phyloP scores from a whole-genome alignment of 331 rosid genomes.

The Stylosanthes scabra region DNA sequence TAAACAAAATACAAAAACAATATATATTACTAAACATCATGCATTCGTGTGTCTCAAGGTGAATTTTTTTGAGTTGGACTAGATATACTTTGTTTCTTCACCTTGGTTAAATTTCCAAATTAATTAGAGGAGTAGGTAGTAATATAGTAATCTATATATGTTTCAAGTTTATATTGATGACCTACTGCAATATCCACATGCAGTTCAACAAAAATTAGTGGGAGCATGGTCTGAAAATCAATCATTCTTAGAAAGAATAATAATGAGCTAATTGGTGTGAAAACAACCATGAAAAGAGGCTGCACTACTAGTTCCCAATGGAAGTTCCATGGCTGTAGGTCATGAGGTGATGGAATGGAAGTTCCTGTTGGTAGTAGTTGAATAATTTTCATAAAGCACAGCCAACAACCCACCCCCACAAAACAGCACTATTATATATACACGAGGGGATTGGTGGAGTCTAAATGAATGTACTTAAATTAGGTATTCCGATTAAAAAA shows the following conservation, averaged over 20 bases:
- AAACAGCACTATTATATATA: neutral
- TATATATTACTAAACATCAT: neutral
- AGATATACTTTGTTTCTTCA: neutral
- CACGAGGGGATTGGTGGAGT: neutral
- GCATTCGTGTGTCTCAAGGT: neutral
- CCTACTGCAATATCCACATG: neutral
- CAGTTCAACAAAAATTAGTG: slow-evolving; percentile 28
- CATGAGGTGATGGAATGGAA: slow-evolving; percentile 12
- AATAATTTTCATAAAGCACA: slow-evolving; percentile 17
- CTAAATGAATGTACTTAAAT: slow-evolving; percentile 21
- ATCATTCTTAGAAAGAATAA: slow-evolving; percentile 31
- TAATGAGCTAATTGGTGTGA: slow-evolving; percentile 31
- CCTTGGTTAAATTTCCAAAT: slow-evolving; percentile 6
- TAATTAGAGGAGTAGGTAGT: slow-evolving; percentile 11
- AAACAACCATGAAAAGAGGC: slow-evolving; percentile 14
- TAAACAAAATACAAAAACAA: neutral
- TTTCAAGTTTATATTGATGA: slow-evolving; percentile 14
- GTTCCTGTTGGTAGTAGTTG: slow-evolving; percentile 26
- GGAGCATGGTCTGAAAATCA: slow-evolving; percentile 30
- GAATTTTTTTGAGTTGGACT: neutral
- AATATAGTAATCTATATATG: neutral
- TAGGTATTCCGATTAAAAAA: slow-evolving; percentile 25
- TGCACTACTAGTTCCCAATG: slow-evolving; percentile 52
- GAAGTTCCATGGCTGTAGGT: slow-evolving; percentile 24
- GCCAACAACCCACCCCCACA: slow-evolving; percentile 33